phyloP scores from a whole-genome alignment of 768 basidiomycete species.

The Lactarius vividus region DNA sequence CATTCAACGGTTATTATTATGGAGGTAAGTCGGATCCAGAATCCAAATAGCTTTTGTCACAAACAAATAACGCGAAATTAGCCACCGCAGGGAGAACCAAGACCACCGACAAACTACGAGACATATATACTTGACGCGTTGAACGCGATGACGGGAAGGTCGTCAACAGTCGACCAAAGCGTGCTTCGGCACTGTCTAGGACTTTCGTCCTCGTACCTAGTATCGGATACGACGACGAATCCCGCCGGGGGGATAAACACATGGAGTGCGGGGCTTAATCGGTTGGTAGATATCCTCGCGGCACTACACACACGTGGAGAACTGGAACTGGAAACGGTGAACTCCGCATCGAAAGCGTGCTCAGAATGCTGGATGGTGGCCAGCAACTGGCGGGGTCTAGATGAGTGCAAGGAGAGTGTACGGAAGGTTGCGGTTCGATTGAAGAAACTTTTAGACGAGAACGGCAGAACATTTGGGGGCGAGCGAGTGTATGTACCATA shows the following conservation, averaged over 20 bases:
- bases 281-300: constrained; percentile 68
- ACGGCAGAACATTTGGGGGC: constrained; percentile 46
- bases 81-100: constrained; percentile 10
- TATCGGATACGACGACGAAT: constrained; percentile 70
- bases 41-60: neutral
- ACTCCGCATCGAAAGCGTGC: constrained; percentile 64
- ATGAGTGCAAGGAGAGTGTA: constrained; percentile 61
- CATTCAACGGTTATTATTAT: constrained; percentile 3
- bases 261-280: constrained; percentile 67
- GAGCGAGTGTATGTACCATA: constrained; percentile 39
- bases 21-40: constrained; percentile 17
- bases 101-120: constrained; percentile 55
- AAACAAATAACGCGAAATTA: neutral
- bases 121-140: constrained; percentile 57
- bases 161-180: constrained; percentile 55
- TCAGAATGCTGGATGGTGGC: constrained; percentile 80
- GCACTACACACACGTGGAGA: constrained; percentile 66
- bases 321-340: constrained; percentile 74
- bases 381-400: constrained; percentile 65
- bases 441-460: constrained; percentile 53
- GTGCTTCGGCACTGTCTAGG: constrained; percentile 61
- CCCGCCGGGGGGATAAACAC: constrained; percentile 52
- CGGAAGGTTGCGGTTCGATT: constrained; percentile 59
- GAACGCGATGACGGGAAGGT: constrained; percentile 46
- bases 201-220: constrained; percentile 73